phyloP scores from a whole-genome alignment of 1,284 basidiomycete genomes.

The Leccinum angustisporum region DNA sequence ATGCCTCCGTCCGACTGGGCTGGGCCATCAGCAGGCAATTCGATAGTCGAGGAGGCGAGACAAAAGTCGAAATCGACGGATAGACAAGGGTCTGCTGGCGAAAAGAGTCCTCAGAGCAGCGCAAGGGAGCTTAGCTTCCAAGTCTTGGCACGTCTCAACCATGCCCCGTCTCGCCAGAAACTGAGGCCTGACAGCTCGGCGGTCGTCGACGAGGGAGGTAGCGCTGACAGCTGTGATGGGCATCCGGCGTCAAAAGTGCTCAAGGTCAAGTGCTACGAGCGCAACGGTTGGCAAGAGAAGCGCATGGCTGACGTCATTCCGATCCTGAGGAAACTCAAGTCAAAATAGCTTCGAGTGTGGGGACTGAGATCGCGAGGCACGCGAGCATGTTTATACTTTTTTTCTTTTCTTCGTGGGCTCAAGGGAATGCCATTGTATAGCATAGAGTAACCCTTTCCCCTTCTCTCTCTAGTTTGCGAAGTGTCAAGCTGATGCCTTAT shows the following conservation, averaged over 20 bases:
- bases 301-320: slow-evolving; percentile 31
- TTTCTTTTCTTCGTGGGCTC: not conserved
- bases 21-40: slow-evolving; percentile 10
- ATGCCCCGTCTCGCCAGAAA: not conserved
- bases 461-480: not conserved
- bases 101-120: not conserved
- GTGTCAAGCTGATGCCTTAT: not conserved
- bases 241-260: slow-evolving; percentile 5
- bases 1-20: slow-evolving; percentile 24
- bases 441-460: not conserved
- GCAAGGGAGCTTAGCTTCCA: not conserved
- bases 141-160: not conserved
- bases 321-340: slow-evolving; percentile 26
- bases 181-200: not conserved
- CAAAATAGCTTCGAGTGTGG: slow-evolving; percentile 6
- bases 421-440: not conserved
- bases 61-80: not conserved
- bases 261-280: slow-evolving; percentile 16
- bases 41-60: not conserved
- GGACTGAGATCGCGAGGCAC: not conserved
- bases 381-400: not conserved
- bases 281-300: slow-evolving; percentile 26
- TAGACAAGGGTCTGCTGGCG: not conserved
- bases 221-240: not conserved
- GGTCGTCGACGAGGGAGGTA: not conserved